Conservation (phyloP, 495 filamentous ascomycete genomes). For the Cladorrhinum samala region DNA sequence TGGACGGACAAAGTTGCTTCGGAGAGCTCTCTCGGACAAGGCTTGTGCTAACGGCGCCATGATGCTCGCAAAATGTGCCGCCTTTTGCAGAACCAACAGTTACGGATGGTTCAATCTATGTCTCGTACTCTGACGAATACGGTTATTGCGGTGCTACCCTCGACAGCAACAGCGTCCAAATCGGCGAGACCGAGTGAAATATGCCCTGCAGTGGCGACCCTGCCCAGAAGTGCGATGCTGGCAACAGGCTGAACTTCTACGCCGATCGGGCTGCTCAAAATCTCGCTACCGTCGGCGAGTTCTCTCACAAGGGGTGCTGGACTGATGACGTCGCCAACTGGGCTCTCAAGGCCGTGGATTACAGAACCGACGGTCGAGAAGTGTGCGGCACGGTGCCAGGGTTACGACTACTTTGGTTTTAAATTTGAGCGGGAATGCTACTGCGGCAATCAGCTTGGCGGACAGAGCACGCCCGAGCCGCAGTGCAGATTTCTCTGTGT, state of each 20-base stretch:
- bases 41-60: conserved; percentile 41
- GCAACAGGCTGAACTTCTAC: conserved; percentile 48
- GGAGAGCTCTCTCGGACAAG: conserved; percentile 55
- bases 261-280: not conserved
- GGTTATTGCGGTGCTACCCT: conserved; percentile 56
- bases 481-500: conserved; percentile 6
- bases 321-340: conserved; percentile 2
- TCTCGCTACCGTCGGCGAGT: not conserved
- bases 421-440: conserved; percentile 8
- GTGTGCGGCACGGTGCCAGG: not conserved
- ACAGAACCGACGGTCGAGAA: conserved; percentile 3
- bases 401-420: conserved; percentile 4
- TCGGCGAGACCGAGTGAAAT: conserved; percentile 49
- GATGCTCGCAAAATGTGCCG: conserved; percentile 54
- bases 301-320: not conserved
- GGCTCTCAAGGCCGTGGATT: not conserved
- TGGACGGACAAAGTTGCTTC: conserved; percentile 47
- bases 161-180: conserved; percentile 32
- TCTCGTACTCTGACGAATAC: conserved; percentile 63
- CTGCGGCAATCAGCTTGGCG: conserved; percentile 2
- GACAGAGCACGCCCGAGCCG: not conserved
- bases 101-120: conserved; percentile 53
- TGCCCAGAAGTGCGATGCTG: conserved; percentile 49
- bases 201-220: conserved; percentile 48
- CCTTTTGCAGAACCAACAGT: conserved; percentile 44